phyloP scores from a whole-genome alignment of 345 rosid genomes.

The Diplotaxis tenuifolia region DNA sequence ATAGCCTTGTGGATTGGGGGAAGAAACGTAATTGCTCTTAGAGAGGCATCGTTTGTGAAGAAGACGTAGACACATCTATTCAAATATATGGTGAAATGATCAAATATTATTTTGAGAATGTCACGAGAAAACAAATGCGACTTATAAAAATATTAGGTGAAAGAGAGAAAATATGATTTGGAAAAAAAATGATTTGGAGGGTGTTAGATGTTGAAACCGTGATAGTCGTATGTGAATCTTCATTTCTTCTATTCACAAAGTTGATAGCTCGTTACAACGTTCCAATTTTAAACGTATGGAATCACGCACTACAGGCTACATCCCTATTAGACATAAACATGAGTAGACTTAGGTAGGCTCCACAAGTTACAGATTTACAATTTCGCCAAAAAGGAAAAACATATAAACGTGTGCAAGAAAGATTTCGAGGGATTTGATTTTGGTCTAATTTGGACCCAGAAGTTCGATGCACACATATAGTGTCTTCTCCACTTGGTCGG shows the following conservation, averaged over 20 bases:
- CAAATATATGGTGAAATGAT: background rate
- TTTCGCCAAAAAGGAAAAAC: background rate
- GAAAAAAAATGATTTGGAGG: too few relatives aligned
- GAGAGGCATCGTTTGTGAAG: background rate
- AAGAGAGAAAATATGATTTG: too few relatives aligned
- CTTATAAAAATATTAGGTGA: too few relatives aligned
- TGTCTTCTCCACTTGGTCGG: conserved; percentile 37
- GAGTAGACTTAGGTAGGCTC: background rate
- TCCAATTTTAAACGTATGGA: background rate
- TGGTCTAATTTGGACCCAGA: conserved; percentile 21
- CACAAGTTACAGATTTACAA: background rate
- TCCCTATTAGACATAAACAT: background rate
- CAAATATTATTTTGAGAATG: background rate
- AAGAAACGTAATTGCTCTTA: background rate
- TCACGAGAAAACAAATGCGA: background rate
- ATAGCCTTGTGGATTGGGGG: background rate
- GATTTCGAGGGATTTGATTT: conserved; percentile 29
- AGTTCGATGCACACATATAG: conserved; percentile 19
- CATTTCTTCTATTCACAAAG: background rate
- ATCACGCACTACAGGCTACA: background rate
- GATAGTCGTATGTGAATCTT: too few relatives aligned
- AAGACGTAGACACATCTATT: background rate
- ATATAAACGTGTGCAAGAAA: background rate
- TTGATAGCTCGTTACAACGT: background rate
- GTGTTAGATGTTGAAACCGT: too few relatives aligned